Percentiles rank a stretch among this genome's conserved stretches.
Conservation (phyloP, 2,329 filamentous ascomycete species). For the Parafenestella ontariensis region DNA sequence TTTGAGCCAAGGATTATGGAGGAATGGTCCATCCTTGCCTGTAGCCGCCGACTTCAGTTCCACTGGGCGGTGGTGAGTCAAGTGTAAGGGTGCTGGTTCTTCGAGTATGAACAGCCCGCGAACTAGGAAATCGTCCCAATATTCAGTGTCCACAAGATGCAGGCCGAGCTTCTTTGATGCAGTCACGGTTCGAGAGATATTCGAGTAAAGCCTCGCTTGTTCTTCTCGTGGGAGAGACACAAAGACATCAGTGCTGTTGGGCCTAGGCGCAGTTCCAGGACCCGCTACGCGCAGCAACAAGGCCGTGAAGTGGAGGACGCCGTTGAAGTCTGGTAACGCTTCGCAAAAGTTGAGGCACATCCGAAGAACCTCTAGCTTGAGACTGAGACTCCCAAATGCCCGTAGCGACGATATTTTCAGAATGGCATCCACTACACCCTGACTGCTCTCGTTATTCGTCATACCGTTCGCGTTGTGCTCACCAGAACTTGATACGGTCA, state of each 20-base stretch:
- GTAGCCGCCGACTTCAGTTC: slow-evolving; percentile 40
- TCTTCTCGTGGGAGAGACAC: slow-evolving; percentile 80
- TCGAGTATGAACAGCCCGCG: slow-evolving; percentile 74
- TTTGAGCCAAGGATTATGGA: slow-evolving; percentile 93
- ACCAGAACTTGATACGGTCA: slow-evolving; percentile 5
- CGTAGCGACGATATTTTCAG: slow-evolving; percentile 60
- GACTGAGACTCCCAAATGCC: slow-evolving; percentile 74
- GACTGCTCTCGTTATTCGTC: slow-evolving; percentile 44
- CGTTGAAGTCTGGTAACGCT: slow-evolving; percentile 87
- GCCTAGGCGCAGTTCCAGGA: slow-evolving; percentile 74
- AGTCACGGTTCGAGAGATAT: slow-evolving; percentile 81
- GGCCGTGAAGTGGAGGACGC: slow-evolving; percentile 86
- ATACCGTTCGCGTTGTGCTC: slow-evolving; percentile 7
- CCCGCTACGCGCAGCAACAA: slow-evolving; percentile 84
- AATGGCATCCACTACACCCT: slow-evolving; percentile 59
- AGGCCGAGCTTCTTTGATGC: slow-evolving; percentile 79
- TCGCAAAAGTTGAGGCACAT: slow-evolving; percentile 95
- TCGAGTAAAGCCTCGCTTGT: slow-evolving; percentile 81
- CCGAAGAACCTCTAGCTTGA: slow-evolving; percentile 87
- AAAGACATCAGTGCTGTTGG: slow-evolving; percentile 71
- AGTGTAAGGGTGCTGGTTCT: slow-evolving; percentile 32
- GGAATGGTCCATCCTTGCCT: slow-evolving; percentile 74
- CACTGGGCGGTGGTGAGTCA: slow-evolving; percentile 44
- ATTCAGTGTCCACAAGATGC: slow-evolving; percentile 75
- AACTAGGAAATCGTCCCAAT: slow-evolving; percentile 96